Conservation (phyloP, 345 rosid species). For the Firmiana major region DNA sequence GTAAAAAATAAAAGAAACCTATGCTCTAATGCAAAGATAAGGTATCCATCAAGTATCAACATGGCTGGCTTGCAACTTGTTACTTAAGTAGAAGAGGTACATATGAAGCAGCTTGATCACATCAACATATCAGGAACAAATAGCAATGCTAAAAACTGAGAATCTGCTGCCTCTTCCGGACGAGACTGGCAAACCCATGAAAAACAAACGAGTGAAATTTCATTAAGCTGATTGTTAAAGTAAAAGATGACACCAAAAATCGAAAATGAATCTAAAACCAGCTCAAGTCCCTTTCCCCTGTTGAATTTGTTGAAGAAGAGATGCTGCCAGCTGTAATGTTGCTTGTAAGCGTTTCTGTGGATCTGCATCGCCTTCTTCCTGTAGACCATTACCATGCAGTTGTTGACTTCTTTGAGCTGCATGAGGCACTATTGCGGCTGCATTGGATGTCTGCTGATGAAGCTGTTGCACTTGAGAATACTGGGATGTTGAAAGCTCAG, state of each 20-base stretch:
- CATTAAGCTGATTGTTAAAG: neutral
- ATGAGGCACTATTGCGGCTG: neutral
- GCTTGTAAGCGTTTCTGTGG: conserved; percentile 92
- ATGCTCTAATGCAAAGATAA: too few species aligned
- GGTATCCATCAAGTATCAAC: neutral
- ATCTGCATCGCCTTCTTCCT: conserved; percentile 64
- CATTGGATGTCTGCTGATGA: conserved; percentile 42
- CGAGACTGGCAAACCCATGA: neutral
- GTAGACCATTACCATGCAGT: conserved; percentile 31
- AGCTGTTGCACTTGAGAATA: conserved; percentile 43
- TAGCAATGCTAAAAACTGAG: neutral
- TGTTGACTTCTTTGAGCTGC: conserved; percentile 31
- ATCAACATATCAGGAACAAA: too few species aligned
- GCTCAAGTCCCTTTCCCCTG: conserved; percentile 51
- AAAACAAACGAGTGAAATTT: neutral
- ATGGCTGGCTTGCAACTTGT: neutral
- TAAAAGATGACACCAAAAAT: neutral
- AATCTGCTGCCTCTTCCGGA: neutral
- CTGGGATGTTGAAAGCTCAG: conserved; percentile 44
- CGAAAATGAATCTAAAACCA: neutral
- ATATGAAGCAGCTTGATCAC: too few species aligned
- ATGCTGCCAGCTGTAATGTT: conserved; percentile 56
- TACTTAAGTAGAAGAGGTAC: neutral
- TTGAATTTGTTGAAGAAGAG: conserved; percentile 91
- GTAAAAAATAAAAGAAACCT: too few species aligned